Evolutionary conservation across 108 stramenopile species (phyloP).

Genomic region (Schizochytrium sp.): DNA sequence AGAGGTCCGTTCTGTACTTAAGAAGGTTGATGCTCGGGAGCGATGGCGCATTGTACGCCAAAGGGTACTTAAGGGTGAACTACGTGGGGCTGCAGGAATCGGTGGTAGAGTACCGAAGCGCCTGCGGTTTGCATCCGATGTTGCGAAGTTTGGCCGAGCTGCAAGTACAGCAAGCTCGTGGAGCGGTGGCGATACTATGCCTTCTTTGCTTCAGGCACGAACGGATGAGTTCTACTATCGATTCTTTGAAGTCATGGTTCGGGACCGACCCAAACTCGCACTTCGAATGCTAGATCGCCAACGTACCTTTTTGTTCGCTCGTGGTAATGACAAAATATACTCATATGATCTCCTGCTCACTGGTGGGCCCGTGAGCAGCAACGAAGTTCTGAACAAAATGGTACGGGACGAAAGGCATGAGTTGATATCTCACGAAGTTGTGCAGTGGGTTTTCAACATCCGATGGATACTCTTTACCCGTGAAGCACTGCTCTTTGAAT

Average conservation of each 20-base stretch:
- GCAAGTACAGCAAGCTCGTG: background rate
- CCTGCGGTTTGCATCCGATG: conserved; percentile 10
- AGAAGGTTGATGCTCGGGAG: conserved; percentile 39
- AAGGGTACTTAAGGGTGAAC: conserved; percentile 6
- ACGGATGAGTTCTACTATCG: conserved; percentile 33
- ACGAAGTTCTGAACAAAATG: conserved; percentile 15
- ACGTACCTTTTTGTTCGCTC: conserved; percentile 40
- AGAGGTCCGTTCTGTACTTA: background rate
- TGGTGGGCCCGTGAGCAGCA: background rate
- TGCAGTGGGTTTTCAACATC: conserved; percentile 44
- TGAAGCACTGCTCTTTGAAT: conserved; percentile 41
- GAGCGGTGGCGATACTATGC: background rate
- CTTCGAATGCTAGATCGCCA: conserved; percentile 55
- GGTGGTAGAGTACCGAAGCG: background rate
- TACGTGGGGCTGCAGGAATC: background rate
- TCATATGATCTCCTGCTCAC: conserved; percentile 10
- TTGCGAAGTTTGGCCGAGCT: background rate
- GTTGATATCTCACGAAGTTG: conserved; percentile 49
- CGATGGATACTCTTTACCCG: conserved; percentile 47
- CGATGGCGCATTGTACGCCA: background rate
- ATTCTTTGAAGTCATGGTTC: conserved; percentile 52
- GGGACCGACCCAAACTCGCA: conserved; percentile 57
- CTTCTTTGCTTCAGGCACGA: background rate
- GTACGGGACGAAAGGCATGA: conserved; percentile 24
- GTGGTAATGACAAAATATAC: conserved; percentile 47